Percentiles rank a stretch among this genome's conserved stretches.
Evolutionary conservation across 2,329 filamentous ascomycete genomes (phyloP).

Genomic region (Sphaerulina vaccinii): DNA sequence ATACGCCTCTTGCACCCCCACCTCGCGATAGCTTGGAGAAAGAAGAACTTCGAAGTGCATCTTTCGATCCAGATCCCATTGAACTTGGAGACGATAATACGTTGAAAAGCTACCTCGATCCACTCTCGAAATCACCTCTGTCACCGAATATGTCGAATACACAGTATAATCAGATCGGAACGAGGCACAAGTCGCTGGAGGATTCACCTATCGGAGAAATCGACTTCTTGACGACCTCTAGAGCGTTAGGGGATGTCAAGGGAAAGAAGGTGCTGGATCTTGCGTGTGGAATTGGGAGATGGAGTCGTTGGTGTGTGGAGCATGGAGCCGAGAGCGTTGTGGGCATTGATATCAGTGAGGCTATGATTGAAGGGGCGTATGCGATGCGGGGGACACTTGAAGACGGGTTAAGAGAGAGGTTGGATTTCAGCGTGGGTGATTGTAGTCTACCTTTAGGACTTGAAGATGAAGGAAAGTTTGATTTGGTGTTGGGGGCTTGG

Average conservation of each 20-base stretch:
- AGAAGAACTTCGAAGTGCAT: constrained; percentile 4
- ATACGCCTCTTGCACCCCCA: too few relatives aligned
- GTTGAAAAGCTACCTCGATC: constrained; percentile 3
- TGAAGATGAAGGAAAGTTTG: background rate
- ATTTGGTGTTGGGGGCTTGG: constrained; percentile 14
- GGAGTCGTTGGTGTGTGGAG: constrained; percentile 11
- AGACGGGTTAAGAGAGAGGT: background rate
- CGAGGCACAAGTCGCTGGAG: constrained; percentile 4
- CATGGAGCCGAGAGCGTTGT: constrained; percentile 17
- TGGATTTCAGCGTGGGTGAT: constrained; percentile 2
- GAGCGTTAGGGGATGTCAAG: constrained; percentile 10
- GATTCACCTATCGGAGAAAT: constrained; percentile 9
- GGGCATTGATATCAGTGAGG: constrained; percentile 10
- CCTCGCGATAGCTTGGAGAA: too few relatives aligned
- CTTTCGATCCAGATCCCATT: constrained; percentile 8
- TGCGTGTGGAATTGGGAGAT: constrained; percentile 19
- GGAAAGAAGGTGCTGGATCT: constrained; percentile 21
- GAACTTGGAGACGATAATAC: constrained; percentile 2
- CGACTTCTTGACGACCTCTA: constrained; percentile 1
- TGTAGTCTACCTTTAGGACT: background rate
- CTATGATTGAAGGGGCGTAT: constrained; percentile 10
- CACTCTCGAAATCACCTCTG: too few relatives aligned
- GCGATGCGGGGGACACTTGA: background rate
- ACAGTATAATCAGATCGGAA: constrained; percentile 18
- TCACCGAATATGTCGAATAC: too few relatives aligned